Conservation (phyloP, 257 asterid species). For the Solanum sitiens region DNA sequence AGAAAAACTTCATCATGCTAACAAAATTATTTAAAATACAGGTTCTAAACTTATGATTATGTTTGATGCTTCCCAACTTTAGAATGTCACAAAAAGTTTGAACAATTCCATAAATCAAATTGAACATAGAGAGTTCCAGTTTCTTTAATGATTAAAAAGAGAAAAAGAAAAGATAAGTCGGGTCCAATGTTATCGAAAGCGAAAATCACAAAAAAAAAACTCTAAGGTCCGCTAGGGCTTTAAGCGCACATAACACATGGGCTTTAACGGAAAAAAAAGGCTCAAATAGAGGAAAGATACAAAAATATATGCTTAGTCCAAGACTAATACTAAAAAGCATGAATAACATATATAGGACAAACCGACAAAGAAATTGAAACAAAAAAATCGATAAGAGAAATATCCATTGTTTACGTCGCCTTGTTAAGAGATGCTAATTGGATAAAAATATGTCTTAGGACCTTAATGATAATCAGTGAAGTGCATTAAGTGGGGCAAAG, state of each 20-base stretch:
- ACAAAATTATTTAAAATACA: neutral
- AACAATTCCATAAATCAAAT: neutral
- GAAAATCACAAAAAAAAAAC: neutral
- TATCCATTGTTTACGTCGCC: neutral
- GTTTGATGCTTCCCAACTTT: neutral
- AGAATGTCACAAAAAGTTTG: neutral
- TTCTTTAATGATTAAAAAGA: neutral
- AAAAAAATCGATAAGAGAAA: neutral
- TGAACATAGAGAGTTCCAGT: neutral
- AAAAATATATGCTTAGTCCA: neutral
- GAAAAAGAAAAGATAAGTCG: neutral
- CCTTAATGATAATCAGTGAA: neutral
- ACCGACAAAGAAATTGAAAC: neutral
- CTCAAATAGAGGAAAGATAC: neutral
- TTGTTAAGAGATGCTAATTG: neutral
- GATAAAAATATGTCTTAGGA: neutral
- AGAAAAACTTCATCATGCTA: neutral
- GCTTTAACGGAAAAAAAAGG: neutral
- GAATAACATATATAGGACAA: neutral
- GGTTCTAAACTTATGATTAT: neutral
- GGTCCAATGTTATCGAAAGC: neutral
- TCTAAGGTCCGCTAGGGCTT: neutral
- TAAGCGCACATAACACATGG: neutral
- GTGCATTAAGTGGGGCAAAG: neutral
- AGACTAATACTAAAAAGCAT: neutral